Conservation (phyloP, 2,329 filamentous ascomycete genomes). For the Pseudomassariella vexata region DNA sequence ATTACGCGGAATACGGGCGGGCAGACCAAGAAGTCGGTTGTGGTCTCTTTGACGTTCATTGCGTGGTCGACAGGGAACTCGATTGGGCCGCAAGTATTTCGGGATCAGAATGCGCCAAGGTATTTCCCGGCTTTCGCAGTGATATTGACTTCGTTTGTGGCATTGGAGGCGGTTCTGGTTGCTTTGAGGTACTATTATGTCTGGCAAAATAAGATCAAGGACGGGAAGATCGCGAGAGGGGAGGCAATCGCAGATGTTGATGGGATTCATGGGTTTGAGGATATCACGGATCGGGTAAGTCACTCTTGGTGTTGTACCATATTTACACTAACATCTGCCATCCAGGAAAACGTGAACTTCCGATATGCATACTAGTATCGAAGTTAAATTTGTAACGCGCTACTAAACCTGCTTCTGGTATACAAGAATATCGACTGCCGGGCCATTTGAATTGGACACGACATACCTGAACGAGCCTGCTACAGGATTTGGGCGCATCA, state of each 20-base stretch:
- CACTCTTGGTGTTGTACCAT: no score
- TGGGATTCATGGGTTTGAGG: slow-evolving; percentile 24
- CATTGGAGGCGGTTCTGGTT: slow-evolving; percentile 38
- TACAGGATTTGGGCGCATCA: no score
- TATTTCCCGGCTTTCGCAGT: slow-evolving; percentile 54
- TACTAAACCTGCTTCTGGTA: no score
- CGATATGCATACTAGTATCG: not conserved
- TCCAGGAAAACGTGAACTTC: slow-evolving; percentile 1
- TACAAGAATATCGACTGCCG: no score
- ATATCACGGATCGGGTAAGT: slow-evolving; percentile 3
- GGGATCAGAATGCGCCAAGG: slow-evolving; percentile 41
- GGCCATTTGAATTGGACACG: no score
- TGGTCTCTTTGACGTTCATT: slow-evolving; percentile 51
- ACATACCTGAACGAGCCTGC: no score
- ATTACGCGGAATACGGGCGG: slow-evolving; percentile 51
- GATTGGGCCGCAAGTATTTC: slow-evolving; percentile 45
- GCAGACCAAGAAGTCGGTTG: slow-evolving; percentile 52
- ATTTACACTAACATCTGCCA: no score
- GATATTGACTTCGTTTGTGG: slow-evolving; percentile 50
- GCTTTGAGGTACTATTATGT: slow-evolving; percentile 41
- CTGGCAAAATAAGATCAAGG: slow-evolving; percentile 32
- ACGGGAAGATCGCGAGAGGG: slow-evolving; percentile 32
- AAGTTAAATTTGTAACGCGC: no score
- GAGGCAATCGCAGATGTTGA: slow-evolving; percentile 36
- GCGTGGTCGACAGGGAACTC: slow-evolving; percentile 52